These are phyloP conservation scores for Pythium aquatile DNA, from an alignment of 352 stramenopile genomes.

Conservation along the genomic window DNA sequence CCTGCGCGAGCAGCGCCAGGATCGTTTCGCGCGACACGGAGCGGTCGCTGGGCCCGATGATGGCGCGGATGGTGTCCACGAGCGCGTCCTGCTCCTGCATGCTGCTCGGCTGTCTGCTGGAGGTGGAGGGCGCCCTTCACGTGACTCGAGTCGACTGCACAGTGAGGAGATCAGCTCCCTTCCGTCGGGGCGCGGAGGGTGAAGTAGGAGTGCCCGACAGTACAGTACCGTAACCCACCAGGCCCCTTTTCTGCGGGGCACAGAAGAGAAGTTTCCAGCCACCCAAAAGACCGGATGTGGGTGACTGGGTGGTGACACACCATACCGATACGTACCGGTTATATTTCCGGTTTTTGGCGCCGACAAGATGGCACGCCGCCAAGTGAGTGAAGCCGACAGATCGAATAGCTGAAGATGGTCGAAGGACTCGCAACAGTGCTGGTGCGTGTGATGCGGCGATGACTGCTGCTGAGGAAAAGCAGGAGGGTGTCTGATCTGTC, in stretches of 20 bases:
- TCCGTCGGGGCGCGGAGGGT: constrained; percentile 1
- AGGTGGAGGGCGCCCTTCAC: not conserved
- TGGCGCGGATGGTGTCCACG: constrained; percentile 76
- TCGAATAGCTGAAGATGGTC: constrained; percentile 22
- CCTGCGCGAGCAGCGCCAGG: constrained; percentile 53
- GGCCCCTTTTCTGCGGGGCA: constrained; percentile 11
- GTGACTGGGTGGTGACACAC: constrained; percentile 20
- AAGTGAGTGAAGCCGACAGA: constrained; percentile 4
- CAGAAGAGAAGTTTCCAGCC: constrained; percentile 7
- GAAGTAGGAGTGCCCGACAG: not conserved
- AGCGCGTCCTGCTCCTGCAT: constrained; percentile 50
- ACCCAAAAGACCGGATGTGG: constrained; percentile 11
- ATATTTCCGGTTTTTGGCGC: not conserved
- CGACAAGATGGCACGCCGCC: constrained; percentile 1
- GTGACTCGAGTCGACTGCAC: constrained; percentile 8
- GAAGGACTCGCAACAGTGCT: constrained; percentile 36
- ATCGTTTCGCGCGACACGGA: constrained; percentile 64
- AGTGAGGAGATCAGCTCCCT: constrained; percentile 3
- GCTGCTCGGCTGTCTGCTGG: constrained; percentile 4
- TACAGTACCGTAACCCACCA: constrained; percentile 1
- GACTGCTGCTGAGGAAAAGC: not conserved
- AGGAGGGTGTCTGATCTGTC: not conserved
- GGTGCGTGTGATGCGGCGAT: constrained; percentile 33
- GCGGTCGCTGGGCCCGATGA: constrained; percentile 58
- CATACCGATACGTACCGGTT: constrained; percentile 5